Conservation (phyloP, 768 basidiomycete genomes). For the Xerocomellus amylosporus region DNA sequence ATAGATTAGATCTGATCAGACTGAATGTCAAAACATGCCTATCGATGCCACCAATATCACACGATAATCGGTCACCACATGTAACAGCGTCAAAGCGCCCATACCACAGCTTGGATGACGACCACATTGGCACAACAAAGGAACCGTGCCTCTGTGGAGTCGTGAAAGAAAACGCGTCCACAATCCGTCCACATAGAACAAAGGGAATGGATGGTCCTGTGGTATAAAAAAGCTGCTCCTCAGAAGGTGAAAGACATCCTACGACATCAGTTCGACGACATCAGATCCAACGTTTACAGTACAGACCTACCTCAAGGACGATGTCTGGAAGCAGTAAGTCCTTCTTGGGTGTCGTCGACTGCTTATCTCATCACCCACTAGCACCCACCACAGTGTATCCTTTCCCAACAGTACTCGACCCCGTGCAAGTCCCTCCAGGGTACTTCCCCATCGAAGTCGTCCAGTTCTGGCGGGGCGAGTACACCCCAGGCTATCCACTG, state of each 20-base stretch:
- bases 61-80: background rate
- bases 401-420: conserved; percentile 13
- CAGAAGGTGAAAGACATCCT: background rate
- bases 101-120: background rate
- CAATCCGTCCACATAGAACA: background rate
- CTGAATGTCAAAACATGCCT: background rate
- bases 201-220: background rate
- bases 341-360: background rate
- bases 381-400: background rate
- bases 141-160: background rate
- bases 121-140: conserved; percentile 3
- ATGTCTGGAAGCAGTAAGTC: conserved; percentile 7
- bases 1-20: background rate
- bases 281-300: background rate
- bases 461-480: conserved; percentile 30
- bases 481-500: background rate
- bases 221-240: conserved; percentile 6
- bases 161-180: background rate
- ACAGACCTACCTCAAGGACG: background rate
- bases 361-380: background rate
- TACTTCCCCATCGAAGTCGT: conserved; percentile 24
- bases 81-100: background rate
- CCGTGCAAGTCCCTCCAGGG: conserved; percentile 17
- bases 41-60: background rate
- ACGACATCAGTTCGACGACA: background rate